Evolutionary conservation across 805 yeast species (phyloP), one percentile per base, ranked within the genome.

Genomic region (Cyberlindnera saturnus): DNA sequence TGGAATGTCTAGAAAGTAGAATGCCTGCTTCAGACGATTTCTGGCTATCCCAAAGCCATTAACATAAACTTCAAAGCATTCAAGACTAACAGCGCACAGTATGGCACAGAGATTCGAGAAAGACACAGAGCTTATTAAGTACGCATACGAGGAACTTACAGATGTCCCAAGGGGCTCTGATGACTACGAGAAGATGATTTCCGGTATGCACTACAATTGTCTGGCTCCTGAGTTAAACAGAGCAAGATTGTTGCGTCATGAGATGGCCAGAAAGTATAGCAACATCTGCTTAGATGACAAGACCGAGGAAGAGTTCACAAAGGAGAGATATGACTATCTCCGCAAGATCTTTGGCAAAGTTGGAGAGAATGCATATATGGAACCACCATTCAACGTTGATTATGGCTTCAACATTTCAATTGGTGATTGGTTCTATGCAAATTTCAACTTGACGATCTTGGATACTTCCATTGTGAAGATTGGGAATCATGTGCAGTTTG

Each of bases 341-440:
- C 47, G 48, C 13, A 56, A 56, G 16, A 59, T 81, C 16, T 67
- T 82, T 39, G 88, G 88, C 11, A 59, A 61, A 32, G 74, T 36
- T 32, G 38, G 57, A 49, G 63, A 10, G 61, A 36, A 33, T 32
- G 47, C 59, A 13, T 67, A 60, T 46, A 56, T 80, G 32, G 86
- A 82, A 60, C 71, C 81, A 2, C 87, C 87, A 6, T 72, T 77
- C 52, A 65, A 49, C 47, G 75, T 80, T 34, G 90, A 84, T 58
- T 83, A 81, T 54, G 91, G 90, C 0, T 74, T 67, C 59, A 84
- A 83, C 60, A 64, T 74, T 32, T 59, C 57, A 14, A 49, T 81
- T 15, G 90, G 88, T 2, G 73, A 79, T 44, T 59, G 64, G 26
- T 76, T 80, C 58, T 83, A 79, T 54, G 68, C 75, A 31, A 84